phyloP scores from a whole-genome alignment of 23 red algal genomes.

The Gracilaria vermiculophylla region DNA sequence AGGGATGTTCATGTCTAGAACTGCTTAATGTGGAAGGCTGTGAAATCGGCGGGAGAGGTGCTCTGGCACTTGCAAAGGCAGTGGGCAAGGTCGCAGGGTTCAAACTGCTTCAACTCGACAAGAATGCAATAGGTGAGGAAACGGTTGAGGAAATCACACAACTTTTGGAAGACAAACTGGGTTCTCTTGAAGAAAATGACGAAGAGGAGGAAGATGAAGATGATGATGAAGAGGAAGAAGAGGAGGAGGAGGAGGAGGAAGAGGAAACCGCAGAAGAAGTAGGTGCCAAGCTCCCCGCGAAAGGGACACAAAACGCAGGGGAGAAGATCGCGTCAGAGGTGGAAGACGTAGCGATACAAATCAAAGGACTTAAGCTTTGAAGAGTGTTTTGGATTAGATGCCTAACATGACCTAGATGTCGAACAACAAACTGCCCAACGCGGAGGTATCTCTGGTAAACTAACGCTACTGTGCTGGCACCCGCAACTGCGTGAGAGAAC shows the following conservation, averaged over 20 bases:
- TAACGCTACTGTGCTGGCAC: not conserved
- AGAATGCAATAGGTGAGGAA: constrained; percentile 25
- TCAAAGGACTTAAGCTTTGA: not conserved
- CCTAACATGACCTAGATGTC: not conserved
- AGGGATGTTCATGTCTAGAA: not conserved
- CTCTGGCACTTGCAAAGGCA: constrained; percentile 35
- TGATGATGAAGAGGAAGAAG: constrained; percentile 45
- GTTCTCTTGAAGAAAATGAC: constrained; percentile 49
- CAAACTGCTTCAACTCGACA: constrained; percentile 19
- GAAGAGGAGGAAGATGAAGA: constrained; percentile 58
- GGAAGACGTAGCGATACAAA: not conserved
- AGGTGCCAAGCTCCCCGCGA: not conserved
- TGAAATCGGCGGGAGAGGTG: constrained; percentile 49
- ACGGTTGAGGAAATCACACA: constrained; percentile 26
- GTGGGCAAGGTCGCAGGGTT: not conserved
- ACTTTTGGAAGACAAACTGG: constrained; percentile 44
- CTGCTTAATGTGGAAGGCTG: constrained; percentile 13
- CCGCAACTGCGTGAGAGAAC: not conserved
- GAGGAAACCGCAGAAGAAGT: not conserved
- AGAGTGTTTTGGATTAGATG: not conserved
- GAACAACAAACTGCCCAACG: not conserved
- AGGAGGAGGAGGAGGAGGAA: constrained; percentile 41
- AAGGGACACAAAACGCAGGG: not conserved
- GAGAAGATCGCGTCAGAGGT: not conserved
- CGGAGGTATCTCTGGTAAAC: not conserved